phyloP scores from a whole-genome alignment of 129 eudicot species.

The Flaveria brownii region DNA sequence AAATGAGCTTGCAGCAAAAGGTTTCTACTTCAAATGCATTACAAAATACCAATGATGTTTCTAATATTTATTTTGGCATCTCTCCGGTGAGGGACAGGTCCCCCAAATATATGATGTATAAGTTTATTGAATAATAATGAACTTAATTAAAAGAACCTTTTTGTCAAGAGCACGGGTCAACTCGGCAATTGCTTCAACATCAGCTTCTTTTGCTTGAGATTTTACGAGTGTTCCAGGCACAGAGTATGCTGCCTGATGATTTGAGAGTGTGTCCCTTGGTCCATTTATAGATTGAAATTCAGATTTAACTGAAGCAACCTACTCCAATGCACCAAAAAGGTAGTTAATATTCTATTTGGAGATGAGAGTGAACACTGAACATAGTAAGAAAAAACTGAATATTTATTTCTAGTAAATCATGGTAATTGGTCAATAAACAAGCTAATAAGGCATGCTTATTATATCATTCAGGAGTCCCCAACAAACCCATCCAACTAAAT shows the following conservation, averaged over 20 bases:
- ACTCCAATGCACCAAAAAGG: slow-evolving; percentile 19
- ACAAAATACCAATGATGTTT: neutral
- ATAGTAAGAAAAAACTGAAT: neutral
- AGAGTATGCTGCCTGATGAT: slow-evolving; percentile 44
- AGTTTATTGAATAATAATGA: neutral
- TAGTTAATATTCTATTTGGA: slow-evolving; percentile 6
- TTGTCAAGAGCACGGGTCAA: slow-evolving; percentile 82
- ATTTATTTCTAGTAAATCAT: neutral
- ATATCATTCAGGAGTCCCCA: neutral
- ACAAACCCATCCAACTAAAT: slow-evolving; percentile 19
- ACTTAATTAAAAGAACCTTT: slow-evolving; percentile 54
- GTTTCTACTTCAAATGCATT: no score
- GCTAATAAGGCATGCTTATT: neutral
- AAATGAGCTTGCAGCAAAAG: neutral
- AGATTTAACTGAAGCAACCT: slow-evolving; percentile 58
- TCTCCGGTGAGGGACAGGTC: neutral
- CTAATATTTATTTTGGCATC: neutral
- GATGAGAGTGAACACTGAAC: neutral
- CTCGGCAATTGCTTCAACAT: slow-evolving; percentile 84
- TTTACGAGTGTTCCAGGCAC: slow-evolving; percentile 47
- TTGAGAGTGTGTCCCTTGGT: slow-evolving; percentile 39
- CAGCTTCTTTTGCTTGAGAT: slow-evolving; percentile 78
- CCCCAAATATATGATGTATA: neutral
- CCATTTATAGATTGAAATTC: slow-evolving; percentile 45
- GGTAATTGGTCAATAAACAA: neutral